A percentile compares a stretch with the other conserved stretches of the same genome.
Evolutionary conservation across 2,329 filamentous ascomycete species (phyloP).

Genomic region (Aspergillus unguis): DNA sequence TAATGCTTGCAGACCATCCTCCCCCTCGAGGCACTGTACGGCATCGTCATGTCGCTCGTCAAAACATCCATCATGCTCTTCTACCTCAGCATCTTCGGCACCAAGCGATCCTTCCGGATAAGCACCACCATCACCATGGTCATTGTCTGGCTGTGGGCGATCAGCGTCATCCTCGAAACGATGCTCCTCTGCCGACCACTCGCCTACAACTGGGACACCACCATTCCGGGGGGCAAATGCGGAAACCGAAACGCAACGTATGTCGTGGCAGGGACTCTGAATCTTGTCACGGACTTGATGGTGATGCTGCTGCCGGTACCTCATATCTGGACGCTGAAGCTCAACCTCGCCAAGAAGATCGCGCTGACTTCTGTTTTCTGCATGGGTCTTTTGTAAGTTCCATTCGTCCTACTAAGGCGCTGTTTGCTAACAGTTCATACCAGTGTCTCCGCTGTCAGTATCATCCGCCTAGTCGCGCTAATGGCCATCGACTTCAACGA

Average conservation of each 20-base stretch:
- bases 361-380: slow-evolving; percentile 20
- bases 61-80: slow-evolving; percentile 6
- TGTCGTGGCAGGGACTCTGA: slow-evolving; percentile 15
- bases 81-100: slow-evolving; percentile 5
- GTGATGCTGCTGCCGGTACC: slow-evolving; percentile 23
- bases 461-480: slow-evolving; percentile 17
- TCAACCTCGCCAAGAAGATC: slow-evolving; percentile 17
- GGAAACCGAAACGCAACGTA: slow-evolving; percentile 16
- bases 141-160: slow-evolving; percentile 6
- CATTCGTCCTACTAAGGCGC: background rate
- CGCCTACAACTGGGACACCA: slow-evolving; percentile 1
- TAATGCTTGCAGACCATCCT: background rate
- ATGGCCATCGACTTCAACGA: slow-evolving; percentile 17
- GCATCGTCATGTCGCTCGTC: background rate
- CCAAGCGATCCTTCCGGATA: background rate
- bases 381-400: slow-evolving; percentile 21
- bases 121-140: background rate
- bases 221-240: slow-evolving; percentile 2
- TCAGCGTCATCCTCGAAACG: slow-evolving; percentile 2
- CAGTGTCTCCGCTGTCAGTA: slow-evolving; percentile 21
- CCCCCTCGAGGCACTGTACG: slow-evolving; percentile 9
- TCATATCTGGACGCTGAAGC: slow-evolving; percentile 22
- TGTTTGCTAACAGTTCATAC: background rate
- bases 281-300: slow-evolving; percentile 23
- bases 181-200: slow-evolving; percentile 1